These are phyloP conservation scores for Drechslera avenae DNA, from an alignment of 2,329 filamentous ascomycete species.

Conservation along the genomic window DNA sequence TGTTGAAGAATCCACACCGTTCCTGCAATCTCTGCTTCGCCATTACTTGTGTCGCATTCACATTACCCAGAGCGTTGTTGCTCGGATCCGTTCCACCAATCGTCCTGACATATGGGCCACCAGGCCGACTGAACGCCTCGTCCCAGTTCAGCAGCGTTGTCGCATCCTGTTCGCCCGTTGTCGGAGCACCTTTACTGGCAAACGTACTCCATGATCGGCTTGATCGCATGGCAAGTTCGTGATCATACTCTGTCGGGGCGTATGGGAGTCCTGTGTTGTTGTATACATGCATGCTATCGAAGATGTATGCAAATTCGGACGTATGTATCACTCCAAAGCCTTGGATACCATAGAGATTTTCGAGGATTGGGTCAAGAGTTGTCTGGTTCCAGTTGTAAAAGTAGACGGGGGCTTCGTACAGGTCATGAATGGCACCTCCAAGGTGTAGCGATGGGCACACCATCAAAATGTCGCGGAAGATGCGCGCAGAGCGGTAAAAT, in stretches of 20 bases:
- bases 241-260: conserved; percentile 49
- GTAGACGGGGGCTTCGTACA: conserved; percentile 51
- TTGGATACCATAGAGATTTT: conserved; percentile 34
- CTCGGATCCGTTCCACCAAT: conserved; percentile 55
- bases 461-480: conserved; percentile 60
- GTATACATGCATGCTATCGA: conserved; percentile 51
- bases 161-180: conserved; percentile 20
- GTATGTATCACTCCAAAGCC: conserved; percentile 58
- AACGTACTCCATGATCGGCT: conserved; percentile 58
- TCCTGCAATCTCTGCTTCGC: conserved; percentile 52
- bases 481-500: conserved; percentile 57
- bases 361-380: conserved; percentile 55
- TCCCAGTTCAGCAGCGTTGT: conserved; percentile 40
- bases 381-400: conserved; percentile 62
- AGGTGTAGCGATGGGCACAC: conserved; percentile 55
- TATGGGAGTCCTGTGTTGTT: conserved; percentile 45
- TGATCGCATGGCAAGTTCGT: conserved; percentile 47
- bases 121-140: conserved; percentile 42
- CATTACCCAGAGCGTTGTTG: conserved; percentile 49
- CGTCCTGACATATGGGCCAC: conserved; percentile 29
- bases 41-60: conserved; percentile 34
- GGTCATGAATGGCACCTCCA: conserved; percentile 48
- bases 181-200: conserved; percentile 44
- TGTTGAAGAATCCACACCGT: conserved; percentile 56
- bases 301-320: conserved; percentile 60